Percentiles rank a stretch among this genome's conserved stretches.
These are phyloP conservation scores for Rhizoclosmatium globosum DNA, from an alignment of 192 early-diverging fungal species.

Conservation along the genomic window DNA sequence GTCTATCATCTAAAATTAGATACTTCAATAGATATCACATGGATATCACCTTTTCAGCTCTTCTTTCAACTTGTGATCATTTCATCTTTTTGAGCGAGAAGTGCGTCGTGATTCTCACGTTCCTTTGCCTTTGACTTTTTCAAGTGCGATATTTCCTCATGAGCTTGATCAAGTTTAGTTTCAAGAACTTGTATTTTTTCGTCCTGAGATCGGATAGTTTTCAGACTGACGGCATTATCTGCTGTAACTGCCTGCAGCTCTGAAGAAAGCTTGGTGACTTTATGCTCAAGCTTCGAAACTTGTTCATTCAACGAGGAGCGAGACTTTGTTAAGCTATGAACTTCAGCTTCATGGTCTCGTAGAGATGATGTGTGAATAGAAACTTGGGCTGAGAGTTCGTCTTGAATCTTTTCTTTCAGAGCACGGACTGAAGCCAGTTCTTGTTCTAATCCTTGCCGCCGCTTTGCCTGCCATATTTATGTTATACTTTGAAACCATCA, in stretches of 20 bases:
- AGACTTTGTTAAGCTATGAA: conserved; percentile 34
- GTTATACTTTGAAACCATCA: not conserved
- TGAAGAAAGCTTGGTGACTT: conserved; percentile 16
- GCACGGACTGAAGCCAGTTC: conserved; percentile 32
- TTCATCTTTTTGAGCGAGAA: conserved; percentile 26
- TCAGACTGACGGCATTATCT: conserved; percentile 10
- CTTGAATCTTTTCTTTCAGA: conserved; percentile 42
- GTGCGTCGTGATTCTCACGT: conserved; percentile 3
- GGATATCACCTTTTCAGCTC: conserved; percentile 36
- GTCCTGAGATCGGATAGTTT: conserved; percentile 30
- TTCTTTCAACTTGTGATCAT: conserved; percentile 47
- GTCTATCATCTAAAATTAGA: not conserved
- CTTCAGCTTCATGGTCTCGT: conserved; percentile 50
- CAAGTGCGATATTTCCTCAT: conserved; percentile 32
- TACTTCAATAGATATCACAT: not conserved
- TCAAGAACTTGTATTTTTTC: conserved; percentile 28
- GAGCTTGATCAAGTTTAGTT: conserved; percentile 34
- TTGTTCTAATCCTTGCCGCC: conserved; percentile 46
- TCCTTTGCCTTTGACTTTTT: conserved; percentile 20
- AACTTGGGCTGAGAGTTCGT: conserved; percentile 35
- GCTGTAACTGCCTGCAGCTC: not conserved
- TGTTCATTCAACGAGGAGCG: conserved; percentile 40
- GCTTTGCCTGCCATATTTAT: conserved; percentile 30
- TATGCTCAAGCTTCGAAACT: conserved; percentile 40
- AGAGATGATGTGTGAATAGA: conserved; percentile 19